These are phyloP conservation scores for Tricholoma saponaceum DNA, from an alignment of 768 basidiomycete genomes.

Conservation along the genomic window DNA sequence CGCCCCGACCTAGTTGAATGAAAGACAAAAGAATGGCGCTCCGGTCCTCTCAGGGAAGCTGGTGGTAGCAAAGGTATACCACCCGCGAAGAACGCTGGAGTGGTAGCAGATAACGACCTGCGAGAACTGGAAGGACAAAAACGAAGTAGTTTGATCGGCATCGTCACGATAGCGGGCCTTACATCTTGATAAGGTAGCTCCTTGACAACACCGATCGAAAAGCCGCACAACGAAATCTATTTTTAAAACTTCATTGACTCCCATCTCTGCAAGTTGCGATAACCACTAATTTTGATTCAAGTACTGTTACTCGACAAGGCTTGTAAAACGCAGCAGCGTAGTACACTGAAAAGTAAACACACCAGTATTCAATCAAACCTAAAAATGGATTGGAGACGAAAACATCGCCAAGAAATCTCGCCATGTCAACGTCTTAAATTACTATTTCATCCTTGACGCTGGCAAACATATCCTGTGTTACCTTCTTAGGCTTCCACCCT, in stretches of 20 bases:
- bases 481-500: constrained; percentile 51
- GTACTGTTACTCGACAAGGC: too few species aligned
- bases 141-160: background rate
- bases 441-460: constrained; percentile 32
- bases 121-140: background rate
- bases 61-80: background rate
- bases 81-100: background rate
- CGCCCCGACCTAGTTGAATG: background rate
- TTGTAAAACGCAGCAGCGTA: too few species aligned
- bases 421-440: background rate
- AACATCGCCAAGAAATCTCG: background rate
- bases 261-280: too few species aligned
- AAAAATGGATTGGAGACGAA: too few species aligned
- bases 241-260: too few species aligned
- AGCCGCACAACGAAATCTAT: background rate
- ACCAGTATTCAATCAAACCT: background rate
- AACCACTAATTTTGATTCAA: too few species aligned
- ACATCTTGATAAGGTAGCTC: background rate
- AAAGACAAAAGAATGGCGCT: background rate
- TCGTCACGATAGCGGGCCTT: background rate
- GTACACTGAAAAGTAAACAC: background rate
- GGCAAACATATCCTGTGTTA: constrained; percentile 44
- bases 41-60: background rate
- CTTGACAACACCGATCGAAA: background rate
- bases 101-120: background rate